Percentiles rank a stretch among this genome's conserved stretches.
These are phyloP conservation scores for baker's yeast (Saccharomyces cerevisiae) DNA, from an alignment of 805 yeast genomes.

Conservation along the genomic window DNA sequence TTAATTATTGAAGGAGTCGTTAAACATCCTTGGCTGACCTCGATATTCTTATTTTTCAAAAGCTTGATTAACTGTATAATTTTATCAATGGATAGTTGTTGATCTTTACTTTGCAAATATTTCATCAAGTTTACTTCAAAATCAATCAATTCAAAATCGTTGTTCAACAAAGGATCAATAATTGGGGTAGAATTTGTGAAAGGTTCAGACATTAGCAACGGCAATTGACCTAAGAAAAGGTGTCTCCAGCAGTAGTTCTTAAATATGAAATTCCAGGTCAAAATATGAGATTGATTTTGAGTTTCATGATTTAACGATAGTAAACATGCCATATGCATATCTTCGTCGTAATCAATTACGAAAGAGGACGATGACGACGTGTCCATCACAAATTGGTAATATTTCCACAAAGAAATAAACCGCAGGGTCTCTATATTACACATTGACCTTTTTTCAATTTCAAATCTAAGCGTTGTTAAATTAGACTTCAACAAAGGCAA, in stretches of 20 bases:
- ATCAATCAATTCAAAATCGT: conserved; percentile 13
- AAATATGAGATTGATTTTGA: conserved; percentile 13
- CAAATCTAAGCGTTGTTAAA: conserved; percentile 12
- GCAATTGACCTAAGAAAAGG: conserved; percentile 22
- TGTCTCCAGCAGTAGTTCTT: conserved; percentile 27
- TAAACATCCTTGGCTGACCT: conserved; percentile 18
- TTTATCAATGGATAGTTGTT: conserved; percentile 16
- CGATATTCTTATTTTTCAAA: conserved; percentile 13
- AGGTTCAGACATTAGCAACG: conserved; percentile 14
- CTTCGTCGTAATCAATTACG: conserved; percentile 22
- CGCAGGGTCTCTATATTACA: conserved; percentile 11
- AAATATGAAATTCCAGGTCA: conserved; percentile 24
- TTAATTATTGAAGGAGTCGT: conserved; percentile 19
- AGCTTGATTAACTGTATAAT: conserved; percentile 13
- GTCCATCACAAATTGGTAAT: conserved; percentile 6
- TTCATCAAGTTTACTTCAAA: conserved; percentile 20
- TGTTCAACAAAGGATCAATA: conserved; percentile 20
- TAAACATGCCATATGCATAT: conserved; percentile 22
- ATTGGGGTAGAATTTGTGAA: conserved; percentile 18
- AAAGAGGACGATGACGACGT: conserved; percentile 5
- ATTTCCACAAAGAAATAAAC: conserved; percentile 20
- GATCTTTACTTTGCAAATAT: conserved; percentile 22
- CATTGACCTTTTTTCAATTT: conserved; percentile 14
- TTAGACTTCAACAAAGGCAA: conserved; percentile 11
- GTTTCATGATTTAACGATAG: conserved; percentile 23